These are phyloP conservation scores for Penicillium paneum DNA, from an alignment of 2,329 filamentous ascomycete genomes.

Conservation along the genomic window DNA sequence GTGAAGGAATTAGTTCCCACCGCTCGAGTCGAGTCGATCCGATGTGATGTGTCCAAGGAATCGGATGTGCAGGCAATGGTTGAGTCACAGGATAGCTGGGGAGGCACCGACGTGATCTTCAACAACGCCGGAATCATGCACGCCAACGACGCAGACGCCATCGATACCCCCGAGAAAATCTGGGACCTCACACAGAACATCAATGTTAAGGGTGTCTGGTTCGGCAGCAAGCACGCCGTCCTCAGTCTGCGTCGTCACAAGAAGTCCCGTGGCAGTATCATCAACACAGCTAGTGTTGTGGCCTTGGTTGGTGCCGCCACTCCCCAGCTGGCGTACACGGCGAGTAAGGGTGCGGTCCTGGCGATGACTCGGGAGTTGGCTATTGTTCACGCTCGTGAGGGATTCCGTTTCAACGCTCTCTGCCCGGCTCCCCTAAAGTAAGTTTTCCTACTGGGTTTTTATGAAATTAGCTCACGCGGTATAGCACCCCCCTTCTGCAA, in stretches of 20 bases:
- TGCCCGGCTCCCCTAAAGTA: slow-evolving; percentile 87
- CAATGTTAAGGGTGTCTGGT: slow-evolving; percentile 99
- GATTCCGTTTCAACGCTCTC: slow-evolving; percentile 84
- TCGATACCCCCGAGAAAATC: slow-evolving; percentile 82
- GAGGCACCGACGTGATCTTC: slow-evolving; percentile 87
- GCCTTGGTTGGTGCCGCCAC: slow-evolving; percentile 83
- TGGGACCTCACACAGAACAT: slow-evolving; percentile 93
- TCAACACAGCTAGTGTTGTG: slow-evolving; percentile 90
- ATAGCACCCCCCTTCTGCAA: slow-evolving; percentile 77
- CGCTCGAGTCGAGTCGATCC: slow-evolving; percentile 28
- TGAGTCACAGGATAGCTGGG: slow-evolving; percentile 74
- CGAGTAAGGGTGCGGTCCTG: slow-evolving; percentile 87
- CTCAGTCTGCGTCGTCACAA: slow-evolving; percentile 73
- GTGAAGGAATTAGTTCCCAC: slow-evolving; percentile 67
- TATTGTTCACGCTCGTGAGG: slow-evolving; percentile 86
- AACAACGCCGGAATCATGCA: slow-evolving; percentile 99
- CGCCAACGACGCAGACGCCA: slow-evolving; percentile 71
- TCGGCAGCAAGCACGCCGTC: slow-evolving; percentile 86
- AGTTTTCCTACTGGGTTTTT: slow-evolving; percentile 9
- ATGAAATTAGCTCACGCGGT: background rate
- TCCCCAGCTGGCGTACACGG: slow-evolving; percentile 87
- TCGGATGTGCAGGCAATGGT: slow-evolving; percentile 71
- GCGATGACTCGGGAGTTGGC: slow-evolving; percentile 87
- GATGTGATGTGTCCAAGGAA: slow-evolving; percentile 78
- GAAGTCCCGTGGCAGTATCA: slow-evolving; percentile 77